Evolutionary conservation across 805 yeast species (phyloP), one percentile per base, ranked within the genome.

Genomic region (Nakazawaea anatomiae): DNA sequence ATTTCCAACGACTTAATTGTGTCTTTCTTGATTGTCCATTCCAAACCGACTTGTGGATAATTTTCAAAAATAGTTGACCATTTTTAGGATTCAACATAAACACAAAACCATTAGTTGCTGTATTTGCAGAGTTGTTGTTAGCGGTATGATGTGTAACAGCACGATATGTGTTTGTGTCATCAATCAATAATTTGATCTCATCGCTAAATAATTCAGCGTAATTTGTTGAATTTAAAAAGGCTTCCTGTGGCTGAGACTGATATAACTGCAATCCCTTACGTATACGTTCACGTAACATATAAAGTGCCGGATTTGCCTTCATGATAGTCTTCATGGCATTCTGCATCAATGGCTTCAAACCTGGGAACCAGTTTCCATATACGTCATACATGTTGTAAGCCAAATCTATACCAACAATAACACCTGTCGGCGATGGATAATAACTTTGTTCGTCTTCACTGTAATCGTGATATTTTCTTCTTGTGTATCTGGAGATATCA

Each of bases 341-440:
- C 61, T 88, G 96, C 72, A 94, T 73, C 60, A 94, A 72, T 4
- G 89, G 89, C 66, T 94, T 94, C 68, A 92, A 70, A 1, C 98
- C 98, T 2, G 95, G 92, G 70, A 94, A 87, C 99, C 99, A 94
- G 60, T 89, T 89, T 34, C 99, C 99, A 67, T 89, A 94, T 0
- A 96, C 91, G 66, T 90, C 97, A 63, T 87, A 91, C 85, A 90
- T 88, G 66, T 94, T 94, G 65, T 94, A 94, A 0, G 98, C 96
- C 57, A 94, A 72, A 67, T 94, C 99, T 54, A 94, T 77, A 41
- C 95, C 96, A 46, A 94, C 77, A 76, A 94, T 80, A 9, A 88
- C 76, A 55, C 99, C 99, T 0, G 97, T 88, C 2, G 96, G 89
- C 2, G 96, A 85, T 4, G 99, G 98, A 63, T 94, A 94, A 50